Evolutionary conservation across 345 rosid genomes (phyloP), one percentile per base, ranked within the genome.

Genomic region (Viola odorata): DNA sequence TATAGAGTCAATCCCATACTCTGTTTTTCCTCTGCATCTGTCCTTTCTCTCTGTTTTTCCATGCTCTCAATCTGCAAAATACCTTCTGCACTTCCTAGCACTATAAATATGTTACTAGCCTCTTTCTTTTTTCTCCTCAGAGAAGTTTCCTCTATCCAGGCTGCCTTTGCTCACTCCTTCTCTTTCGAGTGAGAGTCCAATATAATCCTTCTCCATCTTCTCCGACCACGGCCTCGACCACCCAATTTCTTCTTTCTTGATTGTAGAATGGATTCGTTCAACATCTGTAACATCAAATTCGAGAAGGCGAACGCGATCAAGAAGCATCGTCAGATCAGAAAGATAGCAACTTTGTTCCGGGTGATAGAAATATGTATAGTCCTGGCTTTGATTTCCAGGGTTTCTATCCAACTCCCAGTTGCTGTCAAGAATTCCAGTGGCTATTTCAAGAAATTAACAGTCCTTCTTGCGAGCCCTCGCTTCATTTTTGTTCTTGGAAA

Each of bases 401-500:
- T 91, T 54, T 72, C 88, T 13, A 45, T 71, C 48, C 76, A 75
- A 3, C 79, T 89, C 12, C 84, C 89, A 5, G 53, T 62, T 36
- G 79, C 89, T 4, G 78, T 88, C 32, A 85, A 67, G 78, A 78
- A 72, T 74, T 86, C 91, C 0, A 62, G 88, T 0, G 84, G 71
- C 58, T 73, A 83, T 57, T 81, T 94, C 73, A 81, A 63, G 77
- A 82, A 69, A 72, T 55, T 82, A n/a, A 56, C 78, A 7, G 60
- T 68, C 57, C 54, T 73, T 64, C 77, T 91, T 4, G 75, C 60
- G 6, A 88, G 94, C 63, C 91, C 95, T 3, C 75, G 81, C 23
- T 91, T 95, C 41, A 81, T 91, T 47, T 95, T 95, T 73, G 60
- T 95, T 12, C 17, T 91, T 0, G 99, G 96, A 10, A 95, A 95